Conservation (phyloP, 306 rosid species). For the Quercus mongolica region DNA sequence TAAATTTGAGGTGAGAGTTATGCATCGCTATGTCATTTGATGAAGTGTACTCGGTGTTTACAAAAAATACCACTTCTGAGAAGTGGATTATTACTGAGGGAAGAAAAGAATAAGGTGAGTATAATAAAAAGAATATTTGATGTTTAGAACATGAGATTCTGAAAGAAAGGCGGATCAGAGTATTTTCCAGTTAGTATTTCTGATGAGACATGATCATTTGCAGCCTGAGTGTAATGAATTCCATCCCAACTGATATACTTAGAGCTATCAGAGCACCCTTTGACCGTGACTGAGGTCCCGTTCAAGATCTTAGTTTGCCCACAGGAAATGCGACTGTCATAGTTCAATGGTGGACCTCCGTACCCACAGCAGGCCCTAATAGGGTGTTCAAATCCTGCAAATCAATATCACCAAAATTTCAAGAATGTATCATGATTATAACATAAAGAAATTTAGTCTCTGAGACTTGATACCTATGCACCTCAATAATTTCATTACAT, state of each 20-base stretch:
- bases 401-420: slow-evolving; percentile 2
- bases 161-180: slow-evolving; percentile 83
- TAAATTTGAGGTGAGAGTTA: not conserved
- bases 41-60: not conserved
- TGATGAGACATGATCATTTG: slow-evolving; percentile 66
- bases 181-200: slow-evolving; percentile 79
- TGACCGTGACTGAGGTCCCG: slow-evolving; percentile 66
- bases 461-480: not conserved
- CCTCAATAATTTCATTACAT: too few relatives aligned
- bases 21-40: not conserved
- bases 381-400: slow-evolving; percentile 77
- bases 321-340: slow-evolving; percentile 52
- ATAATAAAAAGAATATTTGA: not conserved
- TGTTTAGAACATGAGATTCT: slow-evolving; percentile 55
- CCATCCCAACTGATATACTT: slow-evolving; percentile 86
- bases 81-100: slow-evolving; percentile 13
- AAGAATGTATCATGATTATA: not conserved
- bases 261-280: slow-evolving; percentile 57
- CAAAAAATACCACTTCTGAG: not conserved
- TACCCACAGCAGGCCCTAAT: slow-evolving; percentile 90
- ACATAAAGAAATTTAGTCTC: not conserved
- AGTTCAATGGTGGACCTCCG: slow-evolving; percentile 89
- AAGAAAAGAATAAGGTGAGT: slow-evolving; percentile 29
- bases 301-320: slow-evolving; percentile 69
- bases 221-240: slow-evolving; percentile 87